Base-by-base conservation (phyloP, 1,139 yeast species). In the Diutina catenulata region DNA sequence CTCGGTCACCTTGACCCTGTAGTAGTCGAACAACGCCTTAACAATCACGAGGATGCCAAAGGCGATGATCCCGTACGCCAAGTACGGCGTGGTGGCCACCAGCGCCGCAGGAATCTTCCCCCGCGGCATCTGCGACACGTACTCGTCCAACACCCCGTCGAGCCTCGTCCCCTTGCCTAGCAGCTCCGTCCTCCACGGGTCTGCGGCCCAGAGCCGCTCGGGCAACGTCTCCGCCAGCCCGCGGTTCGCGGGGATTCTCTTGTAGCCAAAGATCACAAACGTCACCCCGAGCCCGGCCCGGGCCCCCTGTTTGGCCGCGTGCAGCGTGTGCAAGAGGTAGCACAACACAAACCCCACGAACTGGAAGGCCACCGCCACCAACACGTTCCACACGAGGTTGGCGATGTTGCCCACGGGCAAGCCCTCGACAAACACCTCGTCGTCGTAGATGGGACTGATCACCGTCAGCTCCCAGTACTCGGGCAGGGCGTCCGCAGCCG, bases 401-500 rank as follows among this genome's bases (percentile, higher is more conserved):
- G 94, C 78, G 21, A 83, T 57, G 49, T 83, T 82, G 1, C 98
- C 99, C n/a, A 88, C 97, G 0, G 98, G 97, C 45, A 93, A 64
- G 0, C 97, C 97, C 47, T 91, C 95, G 29, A 93, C 88, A 56
- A 86, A 86, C 29, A 91, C 80, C 55, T 88, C 97, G 53, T 91
- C 96, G 39, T 65, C 71, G 46, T 80, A 82, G 42, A 87, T 86
- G 14, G 88, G 86, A 1, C 94, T 76, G 52, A 87, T 72, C 40
- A 88, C 79, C 1, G 94, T 77, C 13, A 87, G 75, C 55, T 93
- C 98, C 94, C 96, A 93, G 56, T 93, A 93, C 35, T 95, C 95
- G 0, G 99, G 99, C 0, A 94, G 76, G 18, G 94, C 75, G 56
- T 91, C 99, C 2, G 91, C 83, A 0, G 95, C 88, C 0, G 95